These are phyloP conservation scores for Solanum hybrid DNA, from an alignment of 305 asterid species.

Conservation along the genomic window DNA sequence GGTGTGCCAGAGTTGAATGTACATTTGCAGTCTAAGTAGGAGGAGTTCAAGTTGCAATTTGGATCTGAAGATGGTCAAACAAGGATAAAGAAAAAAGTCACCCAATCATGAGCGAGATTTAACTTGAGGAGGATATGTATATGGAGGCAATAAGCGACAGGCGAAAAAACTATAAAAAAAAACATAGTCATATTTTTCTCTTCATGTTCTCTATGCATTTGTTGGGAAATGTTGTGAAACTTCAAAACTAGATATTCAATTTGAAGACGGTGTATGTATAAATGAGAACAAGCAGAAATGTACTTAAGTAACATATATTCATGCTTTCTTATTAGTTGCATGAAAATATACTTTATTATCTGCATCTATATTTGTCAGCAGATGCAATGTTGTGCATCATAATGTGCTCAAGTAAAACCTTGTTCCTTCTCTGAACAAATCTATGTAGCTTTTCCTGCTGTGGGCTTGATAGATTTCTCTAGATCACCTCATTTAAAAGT, in stretches of 20 bases:
- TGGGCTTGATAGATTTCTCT: not conserved
- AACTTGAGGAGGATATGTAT: not conserved
- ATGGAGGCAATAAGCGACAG: not conserved
- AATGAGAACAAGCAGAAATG: not conserved
- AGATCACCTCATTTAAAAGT: not conserved
- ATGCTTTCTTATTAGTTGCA: not conserved
- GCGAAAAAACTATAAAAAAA: not conserved
- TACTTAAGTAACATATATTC: not conserved
- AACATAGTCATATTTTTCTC: not conserved
- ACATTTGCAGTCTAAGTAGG: not conserved
- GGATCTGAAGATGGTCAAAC: not conserved
- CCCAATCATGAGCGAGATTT: not conserved
- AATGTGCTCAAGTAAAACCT: not conserved
- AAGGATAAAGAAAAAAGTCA: not conserved
- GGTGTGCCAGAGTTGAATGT: not conserved
- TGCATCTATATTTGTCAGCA: not conserved
- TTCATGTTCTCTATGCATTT: not conserved
- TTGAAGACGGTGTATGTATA: not conserved
- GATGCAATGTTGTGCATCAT: not conserved
- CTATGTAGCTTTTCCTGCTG: not conserved
- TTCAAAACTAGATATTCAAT: not conserved
- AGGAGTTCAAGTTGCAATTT: not conserved
- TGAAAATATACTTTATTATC: not conserved
- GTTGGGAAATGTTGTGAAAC: not conserved
- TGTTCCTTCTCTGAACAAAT: not conserved